Base-by-base conservation (phyloP, 1,284 basidiomycete species). In the Trametes pubescens region DNA sequence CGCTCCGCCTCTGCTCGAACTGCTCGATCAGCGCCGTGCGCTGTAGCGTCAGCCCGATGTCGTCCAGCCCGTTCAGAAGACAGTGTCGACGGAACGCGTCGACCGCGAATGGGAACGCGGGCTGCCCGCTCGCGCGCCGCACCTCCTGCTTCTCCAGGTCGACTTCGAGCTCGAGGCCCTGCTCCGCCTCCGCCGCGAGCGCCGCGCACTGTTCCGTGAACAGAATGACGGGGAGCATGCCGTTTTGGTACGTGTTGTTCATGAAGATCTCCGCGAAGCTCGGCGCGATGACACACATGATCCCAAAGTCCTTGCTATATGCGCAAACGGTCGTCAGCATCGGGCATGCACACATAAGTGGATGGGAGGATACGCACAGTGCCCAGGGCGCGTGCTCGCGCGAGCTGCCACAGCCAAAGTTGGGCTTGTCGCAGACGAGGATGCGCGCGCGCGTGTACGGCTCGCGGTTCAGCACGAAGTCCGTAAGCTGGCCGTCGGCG, bases 381-480 rank as follows among this genome's bases (percentile, higher is more conserved):
- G 95, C 95, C 96, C 96, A 98, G 1, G 95, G 95, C 18, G 96
- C 96, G 75, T 98, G 96, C 77, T 98, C 96, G 68, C 93, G 91
- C 75, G 91, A 96, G 76, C 90, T 95, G 40, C 95, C 96, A 72
- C 96, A 98, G 14, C 96, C 96, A 79, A 98, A 98, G 84, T 98
- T 98, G 73, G 86, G 85, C 38, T 94, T 96, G 7, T 90, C 95
- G 74, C 92, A 95, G 51, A 98, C 91, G 46, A 98, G 83, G 66
- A 98, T 93, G 77, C 88, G 93, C 11, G 95, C 84, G 62, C 89
- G 80, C 65, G 90, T 84, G 75, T 91, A 98, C 2, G 94, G 95
- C 61, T 88, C 84, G 65, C 90, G 88, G 81, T 98, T 98, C 70
- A 98, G 85, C 58, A 98, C 81, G 74, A 98, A 98, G 74, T 96